Percentiles rank a stretch among this genome's conserved stretches.
These are phyloP conservation scores for Quercus parvula DNA, from an alignment of 306 rosid genomes.

Conservation along the genomic window DNA sequence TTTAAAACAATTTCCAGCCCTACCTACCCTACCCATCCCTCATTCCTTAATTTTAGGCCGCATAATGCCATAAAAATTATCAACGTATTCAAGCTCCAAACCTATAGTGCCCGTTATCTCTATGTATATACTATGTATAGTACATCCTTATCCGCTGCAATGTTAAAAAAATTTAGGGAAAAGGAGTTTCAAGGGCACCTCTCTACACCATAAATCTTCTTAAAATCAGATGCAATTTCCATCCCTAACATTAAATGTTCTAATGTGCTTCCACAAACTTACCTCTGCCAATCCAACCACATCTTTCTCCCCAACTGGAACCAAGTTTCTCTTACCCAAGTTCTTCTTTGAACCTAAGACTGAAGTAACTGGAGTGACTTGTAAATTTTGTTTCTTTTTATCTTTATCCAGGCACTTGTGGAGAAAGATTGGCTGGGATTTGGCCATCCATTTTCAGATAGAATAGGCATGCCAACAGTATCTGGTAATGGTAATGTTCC, in stretches of 20 bases:
- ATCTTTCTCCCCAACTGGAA: background rate
- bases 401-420: constrained; percentile 68
- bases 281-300: background rate
- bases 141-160: background rate
- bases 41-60: too few relatives aligned
- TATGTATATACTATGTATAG: background rate
- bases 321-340: background rate
- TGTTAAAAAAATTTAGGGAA: background rate
- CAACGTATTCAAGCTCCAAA: background rate
- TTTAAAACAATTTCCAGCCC: background rate
- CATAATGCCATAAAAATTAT: background rate
- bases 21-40: too few relatives aligned
- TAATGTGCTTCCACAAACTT: background rate
- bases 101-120: background rate
- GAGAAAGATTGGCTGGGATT: constrained; percentile 99
- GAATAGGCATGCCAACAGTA: constrained; percentile 63
- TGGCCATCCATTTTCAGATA: constrained; percentile 94
- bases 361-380: background rate
- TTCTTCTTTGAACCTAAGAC: background rate
- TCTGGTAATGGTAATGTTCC: constrained; percentile 55
- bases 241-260: background rate
- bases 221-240: background rate
- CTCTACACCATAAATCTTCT: background rate
- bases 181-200: background rate
- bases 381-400: background rate